Base-by-base conservation (phyloP, 805 yeast species). In the Blastobotrys parvus region DNA sequence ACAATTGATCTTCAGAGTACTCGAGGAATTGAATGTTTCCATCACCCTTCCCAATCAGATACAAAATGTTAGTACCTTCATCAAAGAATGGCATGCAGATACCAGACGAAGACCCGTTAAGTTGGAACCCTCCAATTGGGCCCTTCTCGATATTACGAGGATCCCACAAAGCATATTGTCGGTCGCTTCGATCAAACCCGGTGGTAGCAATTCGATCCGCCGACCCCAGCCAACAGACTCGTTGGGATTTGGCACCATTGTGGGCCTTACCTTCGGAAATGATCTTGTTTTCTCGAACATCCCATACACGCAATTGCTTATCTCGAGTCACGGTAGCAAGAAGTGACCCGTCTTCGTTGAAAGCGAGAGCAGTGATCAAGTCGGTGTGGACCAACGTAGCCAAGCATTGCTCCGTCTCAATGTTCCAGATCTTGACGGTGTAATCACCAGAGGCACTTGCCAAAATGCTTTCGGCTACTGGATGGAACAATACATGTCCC, bases 141-240 rank as follows among this genome's bases (percentile, higher is more conserved):
- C 97, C 97, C 39, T 72, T 71, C 8, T 67, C 78, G 43, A 92
- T 68, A 54, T 82, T 75, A 27, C 72, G 69, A 17, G 88, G 71
- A 55, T 92, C 88, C 98, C 98, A 92, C 45, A 92, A 70, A 55
- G 92, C 98, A 47, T 90, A 70, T 66, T 92, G 97, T 61, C 99
- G 86, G 59, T 92, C 97, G 37, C 95, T 84, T 52, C 85, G 72
- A 57, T 83, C 77, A 62, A 92, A 92, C 1, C 99, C 99, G 6
- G 98, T 89, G 32, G 98, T 90, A 40, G 80, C 82, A 30, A 92
- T 67, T 54, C 97, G 75, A 57, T 89, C 82, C 37, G 82, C 68
- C 56, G 85, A 78, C 29, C 97, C 97, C 47, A 90, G 67, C 97
- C 98, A 92, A 13, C 76, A 77, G 32, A 86, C 82, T 61, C 97